A percentile compares a stretch with the other conserved stretches of the same genome.
Conservation (phyloP, 805 yeast genomes). For the Diddensiella santjacobensis region DNA sequence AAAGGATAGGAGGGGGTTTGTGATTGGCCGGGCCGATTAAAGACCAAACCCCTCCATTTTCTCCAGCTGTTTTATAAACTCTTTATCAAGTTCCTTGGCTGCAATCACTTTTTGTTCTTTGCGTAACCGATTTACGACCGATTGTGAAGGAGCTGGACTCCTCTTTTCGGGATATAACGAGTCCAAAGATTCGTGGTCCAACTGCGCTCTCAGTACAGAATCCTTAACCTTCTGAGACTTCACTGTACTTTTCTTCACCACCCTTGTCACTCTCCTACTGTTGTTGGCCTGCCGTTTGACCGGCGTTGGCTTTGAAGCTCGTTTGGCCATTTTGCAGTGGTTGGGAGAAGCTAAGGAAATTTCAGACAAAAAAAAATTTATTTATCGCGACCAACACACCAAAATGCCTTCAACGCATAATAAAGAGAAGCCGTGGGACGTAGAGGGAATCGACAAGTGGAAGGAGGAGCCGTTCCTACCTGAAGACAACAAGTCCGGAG, state of each 20-base stretch:
- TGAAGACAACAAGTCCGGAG: slow-evolving; percentile 83
- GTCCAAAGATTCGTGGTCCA: slow-evolving; percentile 12
- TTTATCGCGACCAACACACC: neutral
- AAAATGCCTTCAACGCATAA: slow-evolving; percentile 89
- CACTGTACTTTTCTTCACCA: neutral
- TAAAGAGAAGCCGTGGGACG: slow-evolving; percentile 97
- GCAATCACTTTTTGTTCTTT: slow-evolving; percentile 1
- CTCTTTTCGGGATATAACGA: slow-evolving; percentile 10
- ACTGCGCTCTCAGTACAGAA: slow-evolving; percentile 4
- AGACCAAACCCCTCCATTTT: slow-evolving; percentile 15
- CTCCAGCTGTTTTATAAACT: slow-evolving; percentile 17
- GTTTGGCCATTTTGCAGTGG: neutral
- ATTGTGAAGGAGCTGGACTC: neutral
- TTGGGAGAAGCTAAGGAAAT: neutral
- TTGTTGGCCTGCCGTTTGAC: neutral
- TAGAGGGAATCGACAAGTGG: slow-evolving; percentile 94
- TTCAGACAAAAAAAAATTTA: neutral
- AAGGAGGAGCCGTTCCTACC: slow-evolving; percentile 79
- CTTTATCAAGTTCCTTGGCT: slow-evolving; percentile 11
- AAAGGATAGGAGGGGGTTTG: slow-evolving; percentile 31
- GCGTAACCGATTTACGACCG: neutral
- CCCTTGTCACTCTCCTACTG: slow-evolving; percentile 2
- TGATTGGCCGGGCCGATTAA: slow-evolving; percentile 7
- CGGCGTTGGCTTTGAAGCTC: neutral
- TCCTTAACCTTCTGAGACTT: slow-evolving; percentile 11